Base-by-base conservation (phyloP, 2,329 filamentous ascomycete genomes). In the Cucurbitaria berberidis region DNA sequence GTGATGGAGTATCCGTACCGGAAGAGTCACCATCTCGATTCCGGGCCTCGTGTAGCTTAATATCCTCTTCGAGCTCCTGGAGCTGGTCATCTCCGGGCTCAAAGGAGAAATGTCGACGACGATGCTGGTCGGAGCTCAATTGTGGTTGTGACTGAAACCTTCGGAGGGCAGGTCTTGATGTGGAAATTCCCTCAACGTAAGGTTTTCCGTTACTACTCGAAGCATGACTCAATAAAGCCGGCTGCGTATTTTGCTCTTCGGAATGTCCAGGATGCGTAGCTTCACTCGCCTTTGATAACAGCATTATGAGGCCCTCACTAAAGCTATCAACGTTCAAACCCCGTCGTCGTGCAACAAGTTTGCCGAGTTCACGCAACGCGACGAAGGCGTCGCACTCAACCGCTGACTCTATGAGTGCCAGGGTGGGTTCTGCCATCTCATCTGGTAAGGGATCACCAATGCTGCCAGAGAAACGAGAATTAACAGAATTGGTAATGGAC, bases 71-170 rank as follows among this genome's bases (percentile, higher is more conserved):
- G 16, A 69, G 58, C 5, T 57, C 56, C 36, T 50, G 60, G 6
- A 65, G 45, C 32, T 67, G 55, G 51, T 80, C 77, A 42, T 79
- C 76, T 35, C 76, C 77, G 15, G 73, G 67, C 35, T 77, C 76
- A 45, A 80, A 79, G 0, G 77, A 80, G 57, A 79, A 80, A 35
- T 75, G 70, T 29, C 74, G 68, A 21, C 55, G 64, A 34, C 57
- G 60, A n/a, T 47, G 59, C 16, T 63, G 55, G 10, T 57, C 48
- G 34, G 60, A 63, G 34, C 45, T 54, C 8, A 66, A 51, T 21
- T 56, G 55, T 35, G 65, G 60, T 21, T 65, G 63, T 26, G 64
- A 66, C 36, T 48, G 63, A 27, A 57, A 45, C 19, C 51, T 60
- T 35, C 51, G 53, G 7, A 57, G 24, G 13, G 18, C 29, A 8